These are phyloP conservation scores for Pharus latifolius DNA, from an alignment of 176 grass and related monocot genomes.

Conservation along the genomic window DNA sequence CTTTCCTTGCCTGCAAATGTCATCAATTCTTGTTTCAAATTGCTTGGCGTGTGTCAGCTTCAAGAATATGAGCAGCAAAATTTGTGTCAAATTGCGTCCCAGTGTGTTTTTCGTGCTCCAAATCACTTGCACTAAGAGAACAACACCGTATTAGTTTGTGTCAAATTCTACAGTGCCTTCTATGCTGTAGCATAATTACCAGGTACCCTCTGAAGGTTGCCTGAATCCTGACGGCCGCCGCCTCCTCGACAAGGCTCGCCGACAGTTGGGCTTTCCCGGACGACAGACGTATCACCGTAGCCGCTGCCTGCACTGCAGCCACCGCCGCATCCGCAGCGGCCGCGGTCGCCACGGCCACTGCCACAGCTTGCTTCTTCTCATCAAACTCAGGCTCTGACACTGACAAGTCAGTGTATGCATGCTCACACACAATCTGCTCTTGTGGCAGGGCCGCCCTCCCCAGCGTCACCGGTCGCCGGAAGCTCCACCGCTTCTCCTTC, in stretches of 20 bases:
- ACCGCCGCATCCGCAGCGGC: constrained; percentile 42
- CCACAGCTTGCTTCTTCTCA: constrained; percentile 53
- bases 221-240: constrained; percentile 68
- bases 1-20: constrained; percentile 57
- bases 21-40: neutral
- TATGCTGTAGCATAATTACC: no score
- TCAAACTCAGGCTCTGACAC: constrained; percentile 24
- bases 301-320: constrained; percentile 55
- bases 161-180: no score
- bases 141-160: no score
- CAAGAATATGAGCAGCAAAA: neutral
- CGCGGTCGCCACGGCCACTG: constrained; percentile 40
- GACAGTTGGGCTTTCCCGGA: neutral
- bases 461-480: constrained; percentile 16
- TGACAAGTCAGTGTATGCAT: neutral
- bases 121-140: no score
- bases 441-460: neutral
- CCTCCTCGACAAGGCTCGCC: constrained; percentile 21
- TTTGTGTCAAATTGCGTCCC: neutral
- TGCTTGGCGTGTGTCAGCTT: neutral
- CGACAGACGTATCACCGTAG: constrained; percentile 36
- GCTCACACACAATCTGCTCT: neutral
- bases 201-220: constrained; percentile 69
- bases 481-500: constrained; percentile 79
- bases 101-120: no score